Conservation (phyloP, 805 yeast genomes). For the Myxozyma lipomycoides region DNA sequence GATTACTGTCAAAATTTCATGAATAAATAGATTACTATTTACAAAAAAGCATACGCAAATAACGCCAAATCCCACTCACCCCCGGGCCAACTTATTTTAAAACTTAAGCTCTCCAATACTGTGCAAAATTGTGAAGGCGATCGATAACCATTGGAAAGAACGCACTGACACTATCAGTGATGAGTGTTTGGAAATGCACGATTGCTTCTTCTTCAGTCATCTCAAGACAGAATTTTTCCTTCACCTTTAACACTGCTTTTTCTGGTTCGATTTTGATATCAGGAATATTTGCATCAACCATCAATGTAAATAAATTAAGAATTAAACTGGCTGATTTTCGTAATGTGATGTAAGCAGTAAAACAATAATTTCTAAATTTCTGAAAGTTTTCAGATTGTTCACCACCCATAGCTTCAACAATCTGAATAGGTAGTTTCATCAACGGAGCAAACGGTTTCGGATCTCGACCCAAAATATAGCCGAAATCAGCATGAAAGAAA, state of each 20-base stretch:
- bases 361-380: slow-evolving; percentile 86
- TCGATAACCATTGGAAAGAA: slow-evolving; percentile 93
- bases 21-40: too few species aligned
- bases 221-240: slow-evolving; percentile 89
- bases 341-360: slow-evolving; percentile 85
- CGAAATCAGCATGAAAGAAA: slow-evolving; percentile 97
- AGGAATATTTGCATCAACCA: slow-evolving; percentile 91
- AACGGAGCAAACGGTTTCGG: slow-evolving; percentile 98
- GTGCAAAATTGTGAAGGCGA: slow-evolving; percentile 90
- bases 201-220: slow-evolving; percentile 96
- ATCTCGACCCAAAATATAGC: slow-evolving; percentile 92
- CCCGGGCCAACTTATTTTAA: too few species aligned
- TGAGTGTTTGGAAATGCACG: slow-evolving; percentile 85
- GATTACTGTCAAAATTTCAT: too few species aligned
- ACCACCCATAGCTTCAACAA: slow-evolving; percentile 98
- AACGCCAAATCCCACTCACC: too few species aligned
- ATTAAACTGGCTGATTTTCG: slow-evolving; percentile 87
- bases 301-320: slow-evolving; percentile 82
- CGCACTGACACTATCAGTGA: slow-evolving; percentile 91
- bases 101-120: slow-evolving; percentile 90
- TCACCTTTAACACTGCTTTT: slow-evolving; percentile 78
- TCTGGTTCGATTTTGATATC: slow-evolving; percentile 80
- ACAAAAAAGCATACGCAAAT: too few species aligned
- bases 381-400: slow-evolving; percentile 77
- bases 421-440: slow-evolving; percentile 95